phyloP scores from a whole-genome alignment of 2,329 filamentous ascomycete genomes.

The Claviceps africana region DNA sequence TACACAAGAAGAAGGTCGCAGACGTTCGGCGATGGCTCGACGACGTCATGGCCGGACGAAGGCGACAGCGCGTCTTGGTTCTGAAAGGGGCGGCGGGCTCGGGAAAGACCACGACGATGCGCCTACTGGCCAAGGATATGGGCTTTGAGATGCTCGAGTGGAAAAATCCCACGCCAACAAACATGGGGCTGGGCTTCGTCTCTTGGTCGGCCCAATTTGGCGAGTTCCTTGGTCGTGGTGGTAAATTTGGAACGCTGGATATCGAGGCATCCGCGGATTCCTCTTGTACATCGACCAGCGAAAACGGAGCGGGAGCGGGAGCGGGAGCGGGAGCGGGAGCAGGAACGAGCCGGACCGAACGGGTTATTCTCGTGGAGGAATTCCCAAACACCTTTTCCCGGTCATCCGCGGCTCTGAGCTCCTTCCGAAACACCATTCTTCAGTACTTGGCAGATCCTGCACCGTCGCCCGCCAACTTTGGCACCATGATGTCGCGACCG shows the following conservation, averaged over 20 bases:
- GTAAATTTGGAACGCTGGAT: slow-evolving; percentile 63
- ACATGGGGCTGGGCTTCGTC: slow-evolving; percentile 42
- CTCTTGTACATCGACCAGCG: slow-evolving; percentile 11
- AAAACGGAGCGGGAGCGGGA: slow-evolving; percentile 9
- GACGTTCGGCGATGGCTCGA: slow-evolving; percentile 78
- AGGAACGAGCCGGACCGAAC: slow-evolving; percentile 17
- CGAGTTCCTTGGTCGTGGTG: slow-evolving; percentile 73
- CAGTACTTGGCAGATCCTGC: slow-evolving; percentile 59
- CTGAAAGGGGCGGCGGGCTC: slow-evolving; percentile 84
- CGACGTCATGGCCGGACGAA: slow-evolving; percentile 50
- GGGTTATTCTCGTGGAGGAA: slow-evolving; percentile 65
- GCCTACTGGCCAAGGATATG: slow-evolving; percentile 64
- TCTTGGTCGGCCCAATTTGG: slow-evolving; percentile 75
- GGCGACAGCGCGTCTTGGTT: slow-evolving; percentile 61
- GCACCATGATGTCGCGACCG: slow-evolving; percentile 23
- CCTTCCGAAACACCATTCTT: slow-evolving; percentile 62
- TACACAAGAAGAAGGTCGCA: slow-evolving; percentile 85
- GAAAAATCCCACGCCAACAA: slow-evolving; percentile 61
- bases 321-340: too few species aligned
- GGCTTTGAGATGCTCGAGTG: slow-evolving; percentile 71
- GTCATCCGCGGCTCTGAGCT: slow-evolving; percentile 47
- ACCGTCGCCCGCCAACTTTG: slow-evolving; percentile 37
- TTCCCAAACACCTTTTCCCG: slow-evolving; percentile 64
- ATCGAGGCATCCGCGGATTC: slow-evolving; percentile 17
- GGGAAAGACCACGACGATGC: slow-evolving; percentile 81